Conservation (phyloP, 2,329 filamentous ascomycete species). For the Reticulascus tulasneorum region DNA sequence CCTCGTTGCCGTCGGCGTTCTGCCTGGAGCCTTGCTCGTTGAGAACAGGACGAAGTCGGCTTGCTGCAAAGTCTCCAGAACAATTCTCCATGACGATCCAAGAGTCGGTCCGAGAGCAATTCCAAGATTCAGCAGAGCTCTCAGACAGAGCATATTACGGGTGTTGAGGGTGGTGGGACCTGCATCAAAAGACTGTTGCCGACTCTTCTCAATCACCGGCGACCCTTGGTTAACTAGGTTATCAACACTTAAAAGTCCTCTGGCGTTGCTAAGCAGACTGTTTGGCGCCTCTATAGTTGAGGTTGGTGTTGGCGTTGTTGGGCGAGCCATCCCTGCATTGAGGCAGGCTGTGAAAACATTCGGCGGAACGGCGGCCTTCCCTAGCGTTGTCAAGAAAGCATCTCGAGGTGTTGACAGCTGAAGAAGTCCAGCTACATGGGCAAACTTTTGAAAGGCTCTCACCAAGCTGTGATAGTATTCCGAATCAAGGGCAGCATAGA, state of each 20-base stretch:
- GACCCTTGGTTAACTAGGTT: conserved; percentile 59
- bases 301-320: conserved; percentile 39
- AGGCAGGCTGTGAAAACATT: conserved; percentile 64
- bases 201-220: conserved; percentile 52
- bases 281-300: conserved; percentile 21
- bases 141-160: conserved; percentile 82
- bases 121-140: conserved; percentile 89
- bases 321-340: conserved; percentile 42
- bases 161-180: conserved; percentile 64
- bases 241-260: conserved; percentile 70
- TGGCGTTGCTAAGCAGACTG: conserved; percentile 66
- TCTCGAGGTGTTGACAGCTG: conserved; percentile 83
- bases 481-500: conserved; percentile 86
- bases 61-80: conserved; percentile 88
- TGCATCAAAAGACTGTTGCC: conserved; percentile 56
- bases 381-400: conserved; percentile 89
- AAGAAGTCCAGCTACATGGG: conserved; percentile 87
- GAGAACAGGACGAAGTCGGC: conserved; percentile 81
- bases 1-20: conserved; percentile 44
- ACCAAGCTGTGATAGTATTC: conserved; percentile 93
- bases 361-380: conserved; percentile 86
- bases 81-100: conserved; percentile 79
- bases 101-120: conserved; percentile 91
- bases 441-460: conserved; percentile 88
- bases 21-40: conserved; percentile 51